These are phyloP conservation scores for Parascedosporium putredinis DNA, from an alignment of 2,329 filamentous ascomycete genomes.

Conservation along the genomic window DNA sequence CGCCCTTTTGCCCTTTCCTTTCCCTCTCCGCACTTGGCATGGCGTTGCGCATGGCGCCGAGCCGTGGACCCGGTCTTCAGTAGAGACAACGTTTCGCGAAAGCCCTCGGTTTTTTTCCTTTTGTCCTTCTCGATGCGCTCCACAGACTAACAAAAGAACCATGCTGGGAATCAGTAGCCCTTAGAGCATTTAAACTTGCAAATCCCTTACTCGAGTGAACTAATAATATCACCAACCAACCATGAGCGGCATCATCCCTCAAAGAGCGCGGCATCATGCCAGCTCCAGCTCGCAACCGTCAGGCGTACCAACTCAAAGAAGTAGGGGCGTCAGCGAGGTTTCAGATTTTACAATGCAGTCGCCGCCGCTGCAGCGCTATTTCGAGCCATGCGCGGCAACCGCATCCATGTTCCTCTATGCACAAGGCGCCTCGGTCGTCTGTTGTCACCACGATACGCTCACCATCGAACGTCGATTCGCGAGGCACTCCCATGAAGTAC, in stretches of 20 bases:
- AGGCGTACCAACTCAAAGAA: conserved; percentile 5
- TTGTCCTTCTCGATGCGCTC: conserved; percentile 2
- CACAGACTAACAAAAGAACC: conserved; percentile 6
- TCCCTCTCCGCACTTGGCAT: not conserved
- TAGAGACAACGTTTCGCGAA: conserved; percentile 3
- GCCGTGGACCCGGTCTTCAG: not conserved
- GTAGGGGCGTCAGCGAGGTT: conserved; percentile 9
- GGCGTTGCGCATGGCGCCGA: not conserved
- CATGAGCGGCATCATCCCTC: conserved; percentile 8
- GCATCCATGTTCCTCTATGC: conserved; percentile 85
- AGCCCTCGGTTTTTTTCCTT: not conserved
- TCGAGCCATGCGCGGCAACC: conserved; percentile 84
- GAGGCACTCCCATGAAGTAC: conserved; percentile 71
- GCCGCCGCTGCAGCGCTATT: conserved; percentile 36
- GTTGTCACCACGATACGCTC: conserved; percentile 85
- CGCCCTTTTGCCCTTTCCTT: not conserved
- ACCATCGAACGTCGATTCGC: conserved; percentile 81
- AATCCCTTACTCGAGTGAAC: too few relatives aligned
- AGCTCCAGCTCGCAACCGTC: conserved; percentile 8
- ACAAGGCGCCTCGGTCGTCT: conserved; percentile 70
- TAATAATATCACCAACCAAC: too few relatives aligned
- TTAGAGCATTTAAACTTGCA: too few relatives aligned
- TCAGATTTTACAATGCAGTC: conserved; percentile 9
- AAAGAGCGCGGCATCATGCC: conserved; percentile 3
- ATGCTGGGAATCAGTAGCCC: too few relatives aligned